Percentiles rank a stretch among this genome's conserved stretches.
phyloP scores from a whole-genome alignment of 2,329 filamentous ascomycete genomes.

The Cordyceps farinosa region DNA sequence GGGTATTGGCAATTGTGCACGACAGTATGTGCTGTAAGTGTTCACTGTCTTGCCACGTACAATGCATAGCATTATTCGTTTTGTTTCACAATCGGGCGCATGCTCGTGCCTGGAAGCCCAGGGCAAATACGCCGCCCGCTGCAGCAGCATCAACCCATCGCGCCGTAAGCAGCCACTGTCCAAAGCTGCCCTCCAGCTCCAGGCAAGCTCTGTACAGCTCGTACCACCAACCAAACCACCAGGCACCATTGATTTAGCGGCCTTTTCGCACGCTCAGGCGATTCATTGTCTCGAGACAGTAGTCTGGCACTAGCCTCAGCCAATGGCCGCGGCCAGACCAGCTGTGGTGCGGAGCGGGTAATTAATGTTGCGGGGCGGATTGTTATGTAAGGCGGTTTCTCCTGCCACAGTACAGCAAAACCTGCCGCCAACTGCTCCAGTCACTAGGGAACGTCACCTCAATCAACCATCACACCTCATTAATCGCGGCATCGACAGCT shows the following conservation, averaged over 20 bases:
- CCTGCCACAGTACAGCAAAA: slow-evolving; percentile 38
- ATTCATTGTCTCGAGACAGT: background rate
- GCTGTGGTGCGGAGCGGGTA: slow-evolving; percentile 17
- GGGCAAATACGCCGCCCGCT: background rate
- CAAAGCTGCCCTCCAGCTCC: background rate
- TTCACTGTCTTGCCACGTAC: no score
- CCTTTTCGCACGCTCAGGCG: background rate
- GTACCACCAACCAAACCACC: background rate
- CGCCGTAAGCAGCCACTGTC: background rate
- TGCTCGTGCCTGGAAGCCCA: background rate
- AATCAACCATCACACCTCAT: slow-evolving; percentile 23
- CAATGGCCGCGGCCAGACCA: background rate
- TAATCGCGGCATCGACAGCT: slow-evolving; percentile 20
- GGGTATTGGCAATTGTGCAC: background rate
- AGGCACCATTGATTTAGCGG: background rate
- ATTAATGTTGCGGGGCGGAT: slow-evolving; percentile 21
- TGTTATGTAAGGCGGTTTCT: slow-evolving; percentile 31
- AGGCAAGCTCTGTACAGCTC: no score
- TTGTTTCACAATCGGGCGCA: background rate
- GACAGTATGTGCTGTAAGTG: background rate
- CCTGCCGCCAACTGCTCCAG: slow-evolving; percentile 38
- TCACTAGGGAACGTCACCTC: slow-evolving; percentile 39
- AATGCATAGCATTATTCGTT: background rate
- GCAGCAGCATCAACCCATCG: background rate
- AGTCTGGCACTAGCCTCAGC: background rate